Conservation (phyloP, 1,284 basidiomycete species). For the Cryptococcus wingfieldii region DNA sequence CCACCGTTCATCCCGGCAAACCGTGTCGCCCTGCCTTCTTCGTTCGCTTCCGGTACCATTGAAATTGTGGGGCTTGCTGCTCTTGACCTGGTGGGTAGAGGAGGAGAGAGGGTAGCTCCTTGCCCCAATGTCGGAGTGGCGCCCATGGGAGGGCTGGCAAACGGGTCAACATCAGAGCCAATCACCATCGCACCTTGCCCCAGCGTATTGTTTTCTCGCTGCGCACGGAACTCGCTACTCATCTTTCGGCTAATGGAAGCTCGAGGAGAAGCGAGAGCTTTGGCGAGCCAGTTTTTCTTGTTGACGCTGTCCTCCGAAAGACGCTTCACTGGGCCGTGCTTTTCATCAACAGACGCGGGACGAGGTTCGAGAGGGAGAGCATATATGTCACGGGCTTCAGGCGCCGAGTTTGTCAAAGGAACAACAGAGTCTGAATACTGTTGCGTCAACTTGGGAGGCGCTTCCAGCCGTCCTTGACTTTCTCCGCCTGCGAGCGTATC, state of each 20-base stretch:
- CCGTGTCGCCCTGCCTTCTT: conserved; percentile 28
- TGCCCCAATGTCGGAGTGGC: background rate
- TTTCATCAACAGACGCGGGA: background rate
- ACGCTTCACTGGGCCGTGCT: conserved; percentile 5
- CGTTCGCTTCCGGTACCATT: conserved; percentile 26
- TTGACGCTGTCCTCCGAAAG: conserved; percentile 27
- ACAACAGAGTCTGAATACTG: conserved; percentile 36
- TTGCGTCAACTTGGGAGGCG: conserved; percentile 27
- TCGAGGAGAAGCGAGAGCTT: conserved; percentile 32
- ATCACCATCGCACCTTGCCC: conserved; percentile 13
- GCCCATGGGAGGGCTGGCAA: conserved; percentile 16
- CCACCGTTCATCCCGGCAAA: conserved; percentile 8
- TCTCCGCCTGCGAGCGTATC: conserved; percentile 57
- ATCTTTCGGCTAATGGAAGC: conserved; percentile 21
- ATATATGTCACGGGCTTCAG: conserved; percentile 17
- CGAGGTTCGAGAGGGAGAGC: conserved; percentile 21
- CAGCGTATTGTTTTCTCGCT: conserved; percentile 2
- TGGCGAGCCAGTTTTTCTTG: conserved; percentile 33
- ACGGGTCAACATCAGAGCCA: conserved; percentile 25
- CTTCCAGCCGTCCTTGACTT: background rate
- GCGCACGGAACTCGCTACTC: conserved; percentile 12
- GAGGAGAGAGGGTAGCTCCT: no score
- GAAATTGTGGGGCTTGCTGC: conserved; percentile 28
- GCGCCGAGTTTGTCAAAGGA: conserved; percentile 18
- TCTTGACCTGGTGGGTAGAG: conserved; percentile 7